Evolutionary conservation across 306 rosid species (phyloP).

Genomic region (Carpinus fangiana): DNA sequence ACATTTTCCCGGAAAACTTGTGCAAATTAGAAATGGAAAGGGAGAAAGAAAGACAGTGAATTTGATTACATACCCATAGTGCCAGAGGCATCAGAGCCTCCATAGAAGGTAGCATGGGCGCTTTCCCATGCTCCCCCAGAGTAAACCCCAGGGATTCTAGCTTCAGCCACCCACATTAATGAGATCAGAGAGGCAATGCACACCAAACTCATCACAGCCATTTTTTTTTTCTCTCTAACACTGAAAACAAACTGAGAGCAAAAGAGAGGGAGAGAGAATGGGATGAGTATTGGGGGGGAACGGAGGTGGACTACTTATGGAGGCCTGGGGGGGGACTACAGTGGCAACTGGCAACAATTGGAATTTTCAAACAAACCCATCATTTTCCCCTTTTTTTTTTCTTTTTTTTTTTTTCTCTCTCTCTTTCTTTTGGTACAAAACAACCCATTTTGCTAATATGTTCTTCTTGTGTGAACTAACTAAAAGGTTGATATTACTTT

Average conservation of each 20-base stretch:
- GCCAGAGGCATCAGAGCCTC: slow-evolving; percentile 95
- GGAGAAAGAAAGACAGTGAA: not conserved
- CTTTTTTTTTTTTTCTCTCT: not conserved
- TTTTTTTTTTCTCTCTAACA: slow-evolving; percentile 6
- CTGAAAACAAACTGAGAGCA: not conserved
- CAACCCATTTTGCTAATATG: not conserved
- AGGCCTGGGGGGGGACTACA: not conserved
- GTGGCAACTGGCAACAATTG: slow-evolving; percentile 40
- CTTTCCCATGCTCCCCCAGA: slow-evolving; percentile 64
- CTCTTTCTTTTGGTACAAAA: no score
- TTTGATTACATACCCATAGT: slow-evolving; percentile 70
- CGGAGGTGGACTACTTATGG: slow-evolving; percentile 67
- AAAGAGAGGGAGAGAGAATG: slow-evolving; percentile 6
- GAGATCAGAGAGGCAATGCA: slow-evolving; percentile 45
- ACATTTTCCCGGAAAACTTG: not conserved
- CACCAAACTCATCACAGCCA: slow-evolving; percentile 38
- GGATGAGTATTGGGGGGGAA: slow-evolving; percentile 23
- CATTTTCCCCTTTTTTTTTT: not conserved
- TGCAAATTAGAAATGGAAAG: not conserved
- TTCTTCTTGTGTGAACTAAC: not conserved
- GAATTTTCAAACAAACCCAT: slow-evolving; percentile 27
- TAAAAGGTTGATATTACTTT: not conserved
- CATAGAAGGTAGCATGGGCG: slow-evolving; percentile 97
- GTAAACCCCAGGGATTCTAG: slow-evolving; percentile 79
- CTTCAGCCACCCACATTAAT: slow-evolving; percentile 45